A percentile compares a stretch with the other conserved stretches of the same genome.
Conservation (phyloP, 106 monocot genomes). For the Narthecium ossifragum region DNA sequence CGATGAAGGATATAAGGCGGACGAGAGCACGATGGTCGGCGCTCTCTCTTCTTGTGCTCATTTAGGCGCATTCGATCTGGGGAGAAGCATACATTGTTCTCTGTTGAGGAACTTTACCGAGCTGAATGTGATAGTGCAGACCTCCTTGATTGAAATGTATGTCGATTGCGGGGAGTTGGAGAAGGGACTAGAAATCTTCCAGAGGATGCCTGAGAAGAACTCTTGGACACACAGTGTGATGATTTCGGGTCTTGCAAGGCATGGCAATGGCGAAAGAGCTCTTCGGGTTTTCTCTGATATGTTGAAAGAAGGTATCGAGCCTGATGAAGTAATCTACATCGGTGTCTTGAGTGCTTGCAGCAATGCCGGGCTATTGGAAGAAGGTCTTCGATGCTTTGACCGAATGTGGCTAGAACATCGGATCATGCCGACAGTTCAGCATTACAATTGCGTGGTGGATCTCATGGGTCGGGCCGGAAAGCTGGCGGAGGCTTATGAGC, state of each 20-base stretch:
- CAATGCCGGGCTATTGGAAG: slow-evolving; percentile 39
- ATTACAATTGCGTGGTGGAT: slow-evolving; percentile 81
- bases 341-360: slow-evolving; percentile 70
- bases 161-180: slow-evolving; percentile 48
- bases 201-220: slow-evolving; percentile 41
- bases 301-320: slow-evolving; percentile 38
- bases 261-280: slow-evolving; percentile 46
- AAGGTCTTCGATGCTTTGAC: slow-evolving; percentile 58
- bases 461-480: slow-evolving; percentile 50
- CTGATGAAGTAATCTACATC: slow-evolving; percentile 53
- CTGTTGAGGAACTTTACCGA: slow-evolving; percentile 32
- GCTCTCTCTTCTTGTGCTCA: slow-evolving; percentile 49
- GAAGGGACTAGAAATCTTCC: slow-evolving; percentile 44
- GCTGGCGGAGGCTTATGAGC: slow-evolving; percentile 39
- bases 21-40: slow-evolving; percentile 57
- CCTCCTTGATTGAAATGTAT: slow-evolving; percentile 76
- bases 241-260: slow-evolving; percentile 68
- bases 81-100: slow-evolving; percentile 47
- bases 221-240: slow-evolving; percentile 52
- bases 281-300: slow-evolving; percentile 41
- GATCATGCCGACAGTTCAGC: slow-evolving; percentile 36
- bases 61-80: slow-evolving; percentile 36
- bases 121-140: slow-evolving; percentile 33
- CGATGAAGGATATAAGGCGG: slow-evolving; percentile 19
- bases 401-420: slow-evolving; percentile 42